Percentiles rank a stretch among this genome's conserved stretches.
phyloP scores from a whole-genome alignment of 192 early-diverging fungal species.

The Entomortierella chlamydospora region DNA sequence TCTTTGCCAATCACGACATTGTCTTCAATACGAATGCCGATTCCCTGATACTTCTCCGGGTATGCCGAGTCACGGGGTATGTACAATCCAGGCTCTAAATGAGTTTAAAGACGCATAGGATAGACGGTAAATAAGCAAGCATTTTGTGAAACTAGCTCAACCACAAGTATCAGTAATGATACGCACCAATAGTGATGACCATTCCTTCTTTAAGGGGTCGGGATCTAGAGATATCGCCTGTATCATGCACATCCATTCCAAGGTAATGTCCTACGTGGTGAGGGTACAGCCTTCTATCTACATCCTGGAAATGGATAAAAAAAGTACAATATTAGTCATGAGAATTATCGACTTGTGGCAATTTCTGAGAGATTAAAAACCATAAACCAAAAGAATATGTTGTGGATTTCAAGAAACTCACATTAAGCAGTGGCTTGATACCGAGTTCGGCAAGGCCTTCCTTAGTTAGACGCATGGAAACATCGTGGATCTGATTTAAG shows the following conservation, averaged over 20 bases:
- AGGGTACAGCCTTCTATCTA: conserved; percentile 85
- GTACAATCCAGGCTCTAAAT: conserved; percentile 90
- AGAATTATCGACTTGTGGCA: too few relatives aligned
- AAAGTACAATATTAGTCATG: too few relatives aligned
- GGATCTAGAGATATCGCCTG: conserved; percentile 76
- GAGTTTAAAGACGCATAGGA: neutral
- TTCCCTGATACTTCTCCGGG: conserved; percentile 84
- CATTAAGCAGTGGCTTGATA: conserved; percentile 68
- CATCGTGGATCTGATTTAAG: conserved; percentile 87
- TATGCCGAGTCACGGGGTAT: conserved; percentile 81
- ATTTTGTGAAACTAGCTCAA: too few relatives aligned
- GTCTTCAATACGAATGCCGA: conserved; percentile 97
- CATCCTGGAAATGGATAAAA: conserved; percentile 65
- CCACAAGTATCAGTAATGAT: too few relatives aligned
- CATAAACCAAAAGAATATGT: too few relatives aligned
- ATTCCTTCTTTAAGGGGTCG: conserved; percentile 79
- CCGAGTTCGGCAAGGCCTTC: conserved; percentile 78
- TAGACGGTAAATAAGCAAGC: neutral
- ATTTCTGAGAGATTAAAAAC: too few relatives aligned
- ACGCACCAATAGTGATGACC: conserved; percentile 89
- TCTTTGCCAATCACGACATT: conserved; percentile 86
- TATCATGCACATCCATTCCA: conserved; percentile 96
- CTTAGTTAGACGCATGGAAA: conserved; percentile 74
- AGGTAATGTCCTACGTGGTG: conserved; percentile 97
- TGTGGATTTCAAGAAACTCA: conserved; percentile 39